Percentiles rank a stretch among this genome's conserved stretches.
Conservation (phyloP, 1,139 yeast genomes). For the Saccharomycopsis hybrid region DNA sequence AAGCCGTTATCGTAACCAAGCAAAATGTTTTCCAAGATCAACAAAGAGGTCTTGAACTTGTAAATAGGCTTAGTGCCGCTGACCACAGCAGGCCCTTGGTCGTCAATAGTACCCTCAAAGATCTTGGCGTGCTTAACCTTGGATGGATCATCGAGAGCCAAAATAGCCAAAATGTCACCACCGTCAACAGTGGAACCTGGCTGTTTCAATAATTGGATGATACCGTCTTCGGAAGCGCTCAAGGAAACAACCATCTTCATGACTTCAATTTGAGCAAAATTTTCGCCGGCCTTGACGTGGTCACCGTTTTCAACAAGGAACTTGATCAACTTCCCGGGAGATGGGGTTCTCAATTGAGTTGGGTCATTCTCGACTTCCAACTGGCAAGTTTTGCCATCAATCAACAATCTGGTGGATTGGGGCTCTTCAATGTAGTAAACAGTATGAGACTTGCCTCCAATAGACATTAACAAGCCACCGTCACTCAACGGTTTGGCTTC, state of each 20-base stretch:
- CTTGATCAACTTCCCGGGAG: conserved; percentile 96
- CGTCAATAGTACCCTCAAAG: conserved; percentile 90
- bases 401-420: conserved; percentile 88
- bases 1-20: conserved; percentile 94
- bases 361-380: conserved; percentile 96
- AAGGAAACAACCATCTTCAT: conserved; percentile 98
- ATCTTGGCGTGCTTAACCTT: conserved; percentile 96
- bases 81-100: conserved; percentile 73
- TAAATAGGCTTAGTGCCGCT: conserved; percentile 83
- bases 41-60: conserved; percentile 52
- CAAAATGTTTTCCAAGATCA: conserved; percentile 69
- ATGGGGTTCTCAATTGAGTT: conserved; percentile 95
- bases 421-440: conserved; percentile 98
- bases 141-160: conserved; percentile 92
- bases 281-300: conserved; percentile 84
- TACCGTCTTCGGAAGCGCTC: conserved; percentile 88
- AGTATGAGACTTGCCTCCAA: conserved; percentile 91
- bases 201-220: conserved; percentile 86
- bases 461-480: conserved; percentile 83
- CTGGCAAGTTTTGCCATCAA: conserved; percentile 89
- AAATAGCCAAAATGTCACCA: conserved; percentile 93
- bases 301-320: conserved; percentile 94
- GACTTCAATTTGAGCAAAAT: conserved; percentile 97
- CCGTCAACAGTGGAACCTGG: conserved; percentile 97
- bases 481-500: conserved; percentile 85